These are phyloP conservation scores for Penicillium verhagenii DNA, from an alignment of 495 filamentous ascomycete species.

Conservation along the genomic window DNA sequence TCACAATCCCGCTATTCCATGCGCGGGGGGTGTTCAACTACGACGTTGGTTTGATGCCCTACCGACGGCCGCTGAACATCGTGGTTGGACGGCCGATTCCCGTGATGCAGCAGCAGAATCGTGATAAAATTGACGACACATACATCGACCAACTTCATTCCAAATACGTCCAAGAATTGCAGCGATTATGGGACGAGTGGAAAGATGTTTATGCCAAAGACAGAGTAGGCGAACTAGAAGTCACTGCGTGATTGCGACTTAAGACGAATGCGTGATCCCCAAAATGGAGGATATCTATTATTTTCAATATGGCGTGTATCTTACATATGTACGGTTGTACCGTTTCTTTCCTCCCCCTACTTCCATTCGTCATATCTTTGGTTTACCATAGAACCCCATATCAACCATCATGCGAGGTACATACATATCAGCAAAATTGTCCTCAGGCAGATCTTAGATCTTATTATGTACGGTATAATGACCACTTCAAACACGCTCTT, in stretches of 20 bases:
- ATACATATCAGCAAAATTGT: no score
- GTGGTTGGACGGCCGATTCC: conserved; percentile 81
- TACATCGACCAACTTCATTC: conserved; percentile 81
- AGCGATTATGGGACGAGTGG: conserved; percentile 81
- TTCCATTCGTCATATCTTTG: no score
- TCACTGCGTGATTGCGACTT: conserved; percentile 58
- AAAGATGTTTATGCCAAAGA: conserved; percentile 81
- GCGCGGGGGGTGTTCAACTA: conserved; percentile 95
- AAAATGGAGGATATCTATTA: no score
- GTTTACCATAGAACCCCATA: no score
- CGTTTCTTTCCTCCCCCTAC: no score
- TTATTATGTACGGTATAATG: neutral
- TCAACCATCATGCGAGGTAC: no score
- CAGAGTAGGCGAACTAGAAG: conserved; percentile 69
- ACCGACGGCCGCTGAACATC: conserved; percentile 79
- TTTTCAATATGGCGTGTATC: neutral
- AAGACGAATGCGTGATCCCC: neutral
- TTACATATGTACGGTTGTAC: no score
- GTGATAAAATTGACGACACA: conserved; percentile 56
- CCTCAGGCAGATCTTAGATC: no score
- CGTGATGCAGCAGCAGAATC: conserved; percentile 56
- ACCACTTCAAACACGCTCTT: neutral
- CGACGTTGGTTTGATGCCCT: conserved; percentile 93
- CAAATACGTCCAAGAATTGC: conserved; percentile 74
- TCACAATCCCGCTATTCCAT: conserved; percentile 88